Evolutionary conservation across 192 early-diverging fungal genomes (phyloP), one percentile per base, ranked within the genome.

Genomic region (Coemansia sp.): DNA sequence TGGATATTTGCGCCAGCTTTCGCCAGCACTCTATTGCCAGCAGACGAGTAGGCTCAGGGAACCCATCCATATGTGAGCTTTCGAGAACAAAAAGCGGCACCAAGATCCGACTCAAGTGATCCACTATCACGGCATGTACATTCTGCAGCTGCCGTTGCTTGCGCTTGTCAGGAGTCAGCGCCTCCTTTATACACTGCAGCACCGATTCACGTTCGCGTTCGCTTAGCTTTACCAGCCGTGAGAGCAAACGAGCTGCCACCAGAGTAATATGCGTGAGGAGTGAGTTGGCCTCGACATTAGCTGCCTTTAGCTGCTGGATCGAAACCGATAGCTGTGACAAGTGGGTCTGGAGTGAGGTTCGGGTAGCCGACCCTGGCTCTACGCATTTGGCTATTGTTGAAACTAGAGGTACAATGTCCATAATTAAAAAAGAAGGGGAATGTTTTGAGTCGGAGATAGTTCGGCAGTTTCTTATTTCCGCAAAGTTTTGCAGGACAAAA

Each of bases 1-100:
- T 45, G 1, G 19, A 33, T 0, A 63, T 31, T 10, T 15, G 38
- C 5, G 39, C 53, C 19, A 74, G 16, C 42, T 45, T 55, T 6
- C 57, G 59, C 71, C 71, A 74, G 38, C 64, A 62, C n/a, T 43
- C 31, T 8, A 73, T 50, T 1, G 70, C 70, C 70, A 63, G 20
- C 14, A 45, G 7, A 0, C 58, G 59, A 0, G 70, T 63, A 8
- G 55, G 45, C 21, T 73, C 70, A 5, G 39, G 57, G 11, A 37
- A 49, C 16, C 39, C 21, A 14, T 7, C 19, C 43, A 45, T 21
- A 3, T 42, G 9, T 3, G 53, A 35, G n/a, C 40, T 42, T 15
- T 43, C 38, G 0, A 55, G 33, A 15, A 48, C n/a, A 41, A 73
- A 54, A 9, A 67, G 31, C 6, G 55, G 50, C 3, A 56, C 42